A percentile compares a stretch with the other conserved stretches of the same genome.
phyloP scores from a whole-genome alignment of 805 yeast species.

The Yarrowia hollandica region DNA sequence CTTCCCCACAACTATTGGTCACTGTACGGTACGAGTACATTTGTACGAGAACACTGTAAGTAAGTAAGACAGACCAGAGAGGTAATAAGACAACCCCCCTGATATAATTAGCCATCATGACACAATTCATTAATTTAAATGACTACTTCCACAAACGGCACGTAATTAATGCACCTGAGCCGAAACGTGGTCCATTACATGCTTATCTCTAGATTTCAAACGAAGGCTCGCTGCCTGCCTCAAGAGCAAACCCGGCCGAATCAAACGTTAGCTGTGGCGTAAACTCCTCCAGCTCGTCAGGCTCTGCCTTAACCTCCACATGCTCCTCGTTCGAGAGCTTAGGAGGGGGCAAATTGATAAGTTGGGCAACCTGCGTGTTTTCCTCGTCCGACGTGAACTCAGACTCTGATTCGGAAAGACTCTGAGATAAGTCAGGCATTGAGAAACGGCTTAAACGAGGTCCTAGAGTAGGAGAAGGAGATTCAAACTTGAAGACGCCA shows the following conservation, averaged over 20 bases:
- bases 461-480: background rate
- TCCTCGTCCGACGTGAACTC: conserved; percentile 10
- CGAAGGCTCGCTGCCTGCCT: background rate
- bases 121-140: too few relatives aligned
- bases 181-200: too few relatives aligned
- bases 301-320: conserved; percentile 9
- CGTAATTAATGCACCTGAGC: too few relatives aligned
- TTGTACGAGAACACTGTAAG: too few relatives aligned
- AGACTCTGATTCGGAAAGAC: conserved; percentile 10
- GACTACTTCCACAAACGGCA: too few relatives aligned
- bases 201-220: conserved; percentile 5
- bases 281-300: conserved; percentile 19
- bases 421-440: conserved; percentile 13
- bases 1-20: too few relatives aligned
- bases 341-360: conserved; percentile 3
- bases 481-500: background rate
- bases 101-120: too few relatives aligned
- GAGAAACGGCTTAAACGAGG: background rate
- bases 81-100: too few relatives aligned
- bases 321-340: background rate
- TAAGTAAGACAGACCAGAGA: too few relatives aligned
- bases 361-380: background rate
- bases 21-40: too few relatives aligned
- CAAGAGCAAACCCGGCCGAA: conserved; percentile 11
- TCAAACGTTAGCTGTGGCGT: conserved; percentile 15